Base-by-base conservation (phyloP, 2,329 filamentous ascomycete genomes). In the Biscogniauxia sp. region DNA sequence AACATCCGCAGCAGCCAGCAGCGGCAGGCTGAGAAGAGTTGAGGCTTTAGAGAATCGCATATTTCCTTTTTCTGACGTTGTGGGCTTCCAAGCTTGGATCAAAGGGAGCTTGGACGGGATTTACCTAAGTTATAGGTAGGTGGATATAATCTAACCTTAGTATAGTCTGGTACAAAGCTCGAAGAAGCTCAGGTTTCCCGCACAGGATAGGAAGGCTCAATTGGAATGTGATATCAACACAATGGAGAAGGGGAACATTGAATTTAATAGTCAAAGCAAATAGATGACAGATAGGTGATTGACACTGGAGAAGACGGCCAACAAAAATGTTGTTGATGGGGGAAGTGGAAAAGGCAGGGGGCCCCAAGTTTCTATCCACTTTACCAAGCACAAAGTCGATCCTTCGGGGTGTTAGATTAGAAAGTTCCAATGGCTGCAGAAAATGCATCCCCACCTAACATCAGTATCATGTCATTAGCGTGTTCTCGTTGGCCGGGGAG, bases 41-140 rank as follows among this genome's bases (percentile, higher is more conserved):
- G 80, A 73, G 60, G 80, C 75, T 55, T 75, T 71, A 59, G 84
- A 82, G 76, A 88, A 82, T 73, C 84, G 86, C 86, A 88, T 32
- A 13, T 32, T 32, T 32, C 11, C 11, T 7, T 88, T 63, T 67
- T 80, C 72, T 57, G 59, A 61, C 17, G 58, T 49, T 51, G 60
- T 61, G 55, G 49, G 59, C 52, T 61, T 45, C 55, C 52, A 54
- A 57, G 55, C 58, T 54, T 53, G 53, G 54, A 25, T 54, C 13
- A 32, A 51, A 28, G 50, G 41, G 56, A 54, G 28, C n/a, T 51
- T 41, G 15, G 56, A 52, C 37, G 20, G n/a, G n/a, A n/a, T n/a
- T n/a, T n/a, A n/a, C n/a, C n/a, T n/a, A n/a, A n/a, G n/a, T n/a
- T n/a, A n/a, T n/a, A n/a, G n/a, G n/a, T n/a, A n/a, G n/a, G n/a